Conservation (phyloP, 1,284 basidiomycete genomes). For the Sporisorium exsertum region DNA sequence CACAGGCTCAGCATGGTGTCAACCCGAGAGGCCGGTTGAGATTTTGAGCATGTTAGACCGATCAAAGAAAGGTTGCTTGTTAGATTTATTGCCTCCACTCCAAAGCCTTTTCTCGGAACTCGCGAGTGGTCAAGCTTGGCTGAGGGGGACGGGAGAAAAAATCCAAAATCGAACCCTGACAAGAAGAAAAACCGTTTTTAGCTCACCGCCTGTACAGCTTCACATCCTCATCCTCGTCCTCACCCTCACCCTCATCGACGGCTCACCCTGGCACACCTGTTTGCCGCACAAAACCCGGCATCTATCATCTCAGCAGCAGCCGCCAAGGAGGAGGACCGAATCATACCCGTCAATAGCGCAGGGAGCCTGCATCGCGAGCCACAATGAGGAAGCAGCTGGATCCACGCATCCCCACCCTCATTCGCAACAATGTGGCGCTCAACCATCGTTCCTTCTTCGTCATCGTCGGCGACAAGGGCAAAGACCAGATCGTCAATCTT, state of each 20-base stretch:
- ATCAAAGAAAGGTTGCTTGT: background rate
- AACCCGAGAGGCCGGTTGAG: too few relatives aligned
- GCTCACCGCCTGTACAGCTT: background rate
- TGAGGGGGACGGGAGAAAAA: conserved; percentile 6
- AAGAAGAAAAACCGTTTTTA: background rate
- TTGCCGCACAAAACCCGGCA: background rate
- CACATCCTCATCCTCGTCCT: background rate
- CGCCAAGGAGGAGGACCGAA: background rate
- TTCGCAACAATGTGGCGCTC: conserved; percentile 84
- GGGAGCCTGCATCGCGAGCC: conserved; percentile 10
- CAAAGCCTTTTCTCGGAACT: conserved; percentile 15
- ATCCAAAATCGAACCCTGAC: conserved; percentile 28
- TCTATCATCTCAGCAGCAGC: background rate
- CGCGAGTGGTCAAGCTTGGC: background rate
- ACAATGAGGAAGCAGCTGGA: conserved; percentile 73
- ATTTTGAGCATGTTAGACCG: background rate
- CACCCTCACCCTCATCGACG: conserved; percentile 1
- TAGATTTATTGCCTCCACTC: background rate
- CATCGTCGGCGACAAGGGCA: conserved; percentile 92
- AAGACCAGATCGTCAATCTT: conserved; percentile 95
- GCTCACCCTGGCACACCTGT: background rate
- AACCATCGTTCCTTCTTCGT: conserved; percentile 97
- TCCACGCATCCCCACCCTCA: conserved; percentile 89
- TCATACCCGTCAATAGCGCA: background rate
- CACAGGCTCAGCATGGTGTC: background rate